phyloP scores from a whole-genome alignment of 176 grass and related monocot genomes.

The Thinopyrum elongatum region DNA sequence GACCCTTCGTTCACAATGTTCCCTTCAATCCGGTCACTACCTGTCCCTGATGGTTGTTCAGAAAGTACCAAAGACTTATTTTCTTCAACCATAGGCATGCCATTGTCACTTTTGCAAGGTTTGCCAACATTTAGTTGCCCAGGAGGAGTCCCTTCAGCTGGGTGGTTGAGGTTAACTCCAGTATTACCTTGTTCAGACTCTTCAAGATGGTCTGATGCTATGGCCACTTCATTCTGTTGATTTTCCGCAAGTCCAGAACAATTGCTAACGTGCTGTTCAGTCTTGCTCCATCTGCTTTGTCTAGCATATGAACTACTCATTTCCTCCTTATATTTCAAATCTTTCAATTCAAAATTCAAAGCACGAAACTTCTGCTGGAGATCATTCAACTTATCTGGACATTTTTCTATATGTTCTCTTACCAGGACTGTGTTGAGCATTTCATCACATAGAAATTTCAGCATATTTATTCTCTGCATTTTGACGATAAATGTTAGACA shows the following conservation, averaged over 20 bases:
- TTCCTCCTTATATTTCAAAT: slow-evolving; percentile 75
- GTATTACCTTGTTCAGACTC: slow-evolving; percentile 39
- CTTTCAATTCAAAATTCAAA: slow-evolving; percentile 73
- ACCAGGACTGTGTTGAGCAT: slow-evolving; percentile 84
- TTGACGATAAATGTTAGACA: slow-evolving; percentile 38
- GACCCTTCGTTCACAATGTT: slow-evolving; percentile 26
- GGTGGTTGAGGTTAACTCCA: slow-evolving; percentile 43
- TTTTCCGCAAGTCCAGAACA: slow-evolving; percentile 40
- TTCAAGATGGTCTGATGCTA: slow-evolving; percentile 33
- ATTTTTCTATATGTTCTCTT: slow-evolving; percentile 88
- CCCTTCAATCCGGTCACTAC: slow-evolving; percentile 24
- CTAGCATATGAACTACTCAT: slow-evolving; percentile 33
- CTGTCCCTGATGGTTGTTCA: slow-evolving; percentile 30
- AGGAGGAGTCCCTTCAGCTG: slow-evolving; percentile 35
- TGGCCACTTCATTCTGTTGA: slow-evolving; percentile 26
- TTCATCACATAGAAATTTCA: slow-evolving; percentile 97
- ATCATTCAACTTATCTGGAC: slow-evolving; percentile 75
- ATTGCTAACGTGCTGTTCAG: slow-evolving; percentile 43
- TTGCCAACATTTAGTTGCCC: slow-evolving; percentile 25
- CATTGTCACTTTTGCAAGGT: slow-evolving; percentile 28
- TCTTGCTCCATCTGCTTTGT: slow-evolving; percentile 52
- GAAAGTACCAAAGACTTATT: slow-evolving; percentile 36
- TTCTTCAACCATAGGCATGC: slow-evolving; percentile 32
- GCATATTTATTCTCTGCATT: slow-evolving; percentile 81
- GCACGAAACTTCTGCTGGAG: slow-evolving; percentile 78